Evolutionary conservation across 352 stramenopile genomes (phyloP), one percentile per base, ranked within the genome.

Genomic region (Globisporangium apiculatum): DNA sequence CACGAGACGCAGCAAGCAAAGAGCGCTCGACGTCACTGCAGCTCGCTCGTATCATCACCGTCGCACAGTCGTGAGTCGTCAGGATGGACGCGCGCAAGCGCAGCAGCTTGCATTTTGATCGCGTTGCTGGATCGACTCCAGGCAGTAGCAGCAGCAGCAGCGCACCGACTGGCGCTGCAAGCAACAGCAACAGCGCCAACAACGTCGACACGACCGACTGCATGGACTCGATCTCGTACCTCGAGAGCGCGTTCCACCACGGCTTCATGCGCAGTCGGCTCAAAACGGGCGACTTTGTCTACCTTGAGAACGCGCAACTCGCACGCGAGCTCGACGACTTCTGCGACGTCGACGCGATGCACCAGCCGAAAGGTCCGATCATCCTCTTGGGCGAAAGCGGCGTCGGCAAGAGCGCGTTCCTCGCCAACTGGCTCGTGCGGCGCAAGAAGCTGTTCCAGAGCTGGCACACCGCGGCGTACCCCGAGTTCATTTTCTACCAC

Each of bases 401-500:
- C 45, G 73, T 87, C 36, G 81, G 83, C 43, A 94, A 92, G 52
- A 87, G 65, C 17, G 71, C 84, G 9, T 90, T 91, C 55, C 66
- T 94, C 35, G 78, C 82, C 24, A 94, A 92, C 56, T 92, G 82
- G 84, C 69, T 94, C 48, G 74, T 87, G 55, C 79, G 81, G 14
- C 76, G 82, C 17, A 91, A 90, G 67, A 91, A 91, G 57, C 88
- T 89, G 74, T 90, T 86, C 57, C 80, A 91, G 60, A 91, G 87
- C 64, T 88, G 80, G 71, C 83, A 94, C 66, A 83, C 78, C 24
- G 24, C 24, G 15, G 79, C 68, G 14, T 90, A 88, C 57, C 83
- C 81, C 0, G 83, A 94, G 50, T 96, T 95, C 65, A 80, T 97
- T 18, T 98, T 97, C 66, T 91, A 79, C 55, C 91, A 97, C 64